phyloP scores from a whole-genome alignment of 148 eudicot genomes.

The Cornus suecica region DNA sequence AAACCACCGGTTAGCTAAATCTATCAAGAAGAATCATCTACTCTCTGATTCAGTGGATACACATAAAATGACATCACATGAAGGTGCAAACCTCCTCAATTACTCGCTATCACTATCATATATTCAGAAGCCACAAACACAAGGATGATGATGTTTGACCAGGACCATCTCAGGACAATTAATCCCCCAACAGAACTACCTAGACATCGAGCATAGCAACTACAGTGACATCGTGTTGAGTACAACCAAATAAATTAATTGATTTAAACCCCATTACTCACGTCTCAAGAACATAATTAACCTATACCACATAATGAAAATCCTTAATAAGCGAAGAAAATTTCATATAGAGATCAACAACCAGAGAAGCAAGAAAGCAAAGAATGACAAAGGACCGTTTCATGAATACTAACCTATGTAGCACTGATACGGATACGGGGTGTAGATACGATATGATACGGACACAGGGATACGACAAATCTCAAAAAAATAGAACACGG shows the following conservation, averaged over 20 bases:
- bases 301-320: background rate
- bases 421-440: no score
- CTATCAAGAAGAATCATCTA: background rate
- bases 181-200: background rate
- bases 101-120: background rate
- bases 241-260: background rate
- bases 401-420: no score
- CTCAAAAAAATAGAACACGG: no score
- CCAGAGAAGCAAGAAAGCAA: background rate
- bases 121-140: background rate
- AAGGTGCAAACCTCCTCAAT: background rate
- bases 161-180: background rate
- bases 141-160: background rate
- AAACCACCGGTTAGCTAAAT: background rate
- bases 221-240: background rate
- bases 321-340: no score
- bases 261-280: no score
- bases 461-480: no score
- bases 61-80: background rate
- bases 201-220: background rate
- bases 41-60: background rate
- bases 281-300: background rate
- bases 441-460: no score
- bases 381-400: no score
- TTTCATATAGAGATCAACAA: no score